Base-by-base conservation (phyloP, 148 eudicot genomes). In the Amaranthus cruentus region DNA sequence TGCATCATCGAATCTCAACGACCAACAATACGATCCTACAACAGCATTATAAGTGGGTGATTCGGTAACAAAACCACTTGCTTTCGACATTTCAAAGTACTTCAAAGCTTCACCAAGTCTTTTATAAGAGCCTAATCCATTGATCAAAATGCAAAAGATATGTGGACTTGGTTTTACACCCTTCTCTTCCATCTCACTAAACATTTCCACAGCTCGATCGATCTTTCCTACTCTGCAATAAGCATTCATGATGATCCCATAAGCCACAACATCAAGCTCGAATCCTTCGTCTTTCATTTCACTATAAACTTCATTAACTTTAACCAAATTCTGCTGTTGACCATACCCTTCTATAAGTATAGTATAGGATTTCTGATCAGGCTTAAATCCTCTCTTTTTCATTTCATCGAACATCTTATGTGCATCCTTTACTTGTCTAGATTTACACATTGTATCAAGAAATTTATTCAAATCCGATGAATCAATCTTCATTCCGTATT, bases 301-400 rank as follows among this genome's bases (percentile, higher is more conserved):
- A 9, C 81, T 73, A 71, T 82, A 89, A 65, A 91, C 91, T 75
- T 93, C 91, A 77, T 90, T 82, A 49, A 93, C 58, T 28, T 76
- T 84, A 67, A 87, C 75, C 71, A 91, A 68, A 82, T 91, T 88
- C 72, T 79, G 78, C 55, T 89, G 90, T 42, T 88, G 87, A 53
- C 97, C 95, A 91, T 92, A 93, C 0, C 98, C 98, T 76, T 93
- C 97, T 38, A 93, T 69, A 55, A 93, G 52, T 58, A 91, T 88
- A 0, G 89, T 72, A 54, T 91, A 93, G 1, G 95, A 79, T 75
- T 87, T 93, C 65, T 86, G 78, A 77, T 91, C 86, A 6, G 97
- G 89, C 42, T 9, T 60, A 80, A 93, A 91, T 58, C 81, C 85
- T 70, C 77, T 79, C 55, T 85, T 80, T 13, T 82, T 83, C 98